These are phyloP conservation scores for Neoarthrinium moseri DNA, from an alignment of 2,329 filamentous ascomycete genomes.

Conservation along the genomic window DNA sequence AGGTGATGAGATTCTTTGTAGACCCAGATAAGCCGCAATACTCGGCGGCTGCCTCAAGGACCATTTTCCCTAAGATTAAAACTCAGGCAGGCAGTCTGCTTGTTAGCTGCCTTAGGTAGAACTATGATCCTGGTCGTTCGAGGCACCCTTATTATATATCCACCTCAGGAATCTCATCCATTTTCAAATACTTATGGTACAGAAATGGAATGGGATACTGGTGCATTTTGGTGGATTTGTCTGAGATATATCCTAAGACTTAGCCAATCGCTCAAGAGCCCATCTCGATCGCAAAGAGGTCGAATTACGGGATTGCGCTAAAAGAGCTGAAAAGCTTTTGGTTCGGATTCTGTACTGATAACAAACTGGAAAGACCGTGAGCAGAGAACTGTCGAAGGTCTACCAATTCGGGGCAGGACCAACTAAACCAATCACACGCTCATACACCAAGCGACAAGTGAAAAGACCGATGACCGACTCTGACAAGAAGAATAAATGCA, in stretches of 20 bases:
- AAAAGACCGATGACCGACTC: background rate
- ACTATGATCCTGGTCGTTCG: too few relatives aligned
- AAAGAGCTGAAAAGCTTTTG: background rate
- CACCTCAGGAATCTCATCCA: background rate
- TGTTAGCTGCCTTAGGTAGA: too few relatives aligned
- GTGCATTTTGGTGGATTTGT: too few relatives aligned
- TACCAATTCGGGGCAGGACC: too few relatives aligned
- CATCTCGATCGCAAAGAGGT: background rate
- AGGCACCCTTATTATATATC: background rate
- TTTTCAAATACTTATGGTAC: background rate
- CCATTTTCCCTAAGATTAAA: too few relatives aligned
- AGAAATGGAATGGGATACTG: background rate
- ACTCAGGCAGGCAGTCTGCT: too few relatives aligned
- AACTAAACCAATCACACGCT: background rate
- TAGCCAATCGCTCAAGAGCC: too few relatives aligned
- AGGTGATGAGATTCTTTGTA: too few relatives aligned
- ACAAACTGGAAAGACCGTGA: background rate
- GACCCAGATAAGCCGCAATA: too few relatives aligned
- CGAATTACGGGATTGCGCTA: background rate
- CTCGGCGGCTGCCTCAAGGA: too few relatives aligned
- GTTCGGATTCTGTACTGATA: background rate
- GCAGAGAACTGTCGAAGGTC: too few relatives aligned
- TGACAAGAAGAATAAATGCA: background rate
- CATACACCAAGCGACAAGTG: background rate
- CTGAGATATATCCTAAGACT: too few relatives aligned